Percentiles rank a stretch among this genome's conserved stretches.
These are phyloP conservation scores for Sclerotinia spermophila DNA, from an alignment of 2,329 filamentous ascomycete species.

Conservation along the genomic window DNA sequence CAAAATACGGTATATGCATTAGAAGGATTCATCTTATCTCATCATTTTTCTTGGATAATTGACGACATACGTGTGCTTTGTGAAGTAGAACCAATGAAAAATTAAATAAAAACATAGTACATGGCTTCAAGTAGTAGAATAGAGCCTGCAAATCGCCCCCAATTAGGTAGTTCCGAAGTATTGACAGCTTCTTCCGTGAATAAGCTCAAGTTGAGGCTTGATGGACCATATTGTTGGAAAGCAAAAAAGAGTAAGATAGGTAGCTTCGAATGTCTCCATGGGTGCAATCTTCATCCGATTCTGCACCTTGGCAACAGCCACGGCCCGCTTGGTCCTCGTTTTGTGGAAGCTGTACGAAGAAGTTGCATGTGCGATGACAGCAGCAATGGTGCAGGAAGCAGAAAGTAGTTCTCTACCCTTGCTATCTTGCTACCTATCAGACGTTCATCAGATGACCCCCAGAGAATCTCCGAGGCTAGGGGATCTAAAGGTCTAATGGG, in stretches of 20 bases:
- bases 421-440: slow-evolving; percentile 14
- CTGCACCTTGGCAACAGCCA: slow-evolving; percentile 19
- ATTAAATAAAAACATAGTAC: slow-evolving; percentile 4
- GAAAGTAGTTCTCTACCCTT: not conserved
- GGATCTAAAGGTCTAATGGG: not conserved
- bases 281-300: slow-evolving; percentile 20
- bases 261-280: slow-evolving; percentile 15
- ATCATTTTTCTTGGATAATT: slow-evolving; percentile 9
- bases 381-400: slow-evolving; percentile 10
- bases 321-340: slow-evolving; percentile 18
- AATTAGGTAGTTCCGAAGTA: slow-evolving; percentile 18
- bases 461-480: slow-evolving; percentile 9
- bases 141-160: slow-evolving; percentile 2
- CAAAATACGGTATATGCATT: not conserved
- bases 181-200: slow-evolving; percentile 8
- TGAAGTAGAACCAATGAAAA: slow-evolving; percentile 11
- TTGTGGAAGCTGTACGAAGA: slow-evolving; percentile 15
- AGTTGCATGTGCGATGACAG: slow-evolving; percentile 16
- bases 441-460: slow-evolving; percentile 14
- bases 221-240: slow-evolving; percentile 15
- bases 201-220: slow-evolving; percentile 9
- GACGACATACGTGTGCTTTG: slow-evolving; percentile 10
- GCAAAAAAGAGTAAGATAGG: slow-evolving; percentile 1
- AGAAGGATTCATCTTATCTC: slow-evolving; percentile 17
- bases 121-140: slow-evolving; percentile 4